Evolutionary conservation across 352 stramenopile genomes (phyloP), one percentile per base, ranked within the genome.

Genomic region (Hyaloperonospora brassicae): DNA sequence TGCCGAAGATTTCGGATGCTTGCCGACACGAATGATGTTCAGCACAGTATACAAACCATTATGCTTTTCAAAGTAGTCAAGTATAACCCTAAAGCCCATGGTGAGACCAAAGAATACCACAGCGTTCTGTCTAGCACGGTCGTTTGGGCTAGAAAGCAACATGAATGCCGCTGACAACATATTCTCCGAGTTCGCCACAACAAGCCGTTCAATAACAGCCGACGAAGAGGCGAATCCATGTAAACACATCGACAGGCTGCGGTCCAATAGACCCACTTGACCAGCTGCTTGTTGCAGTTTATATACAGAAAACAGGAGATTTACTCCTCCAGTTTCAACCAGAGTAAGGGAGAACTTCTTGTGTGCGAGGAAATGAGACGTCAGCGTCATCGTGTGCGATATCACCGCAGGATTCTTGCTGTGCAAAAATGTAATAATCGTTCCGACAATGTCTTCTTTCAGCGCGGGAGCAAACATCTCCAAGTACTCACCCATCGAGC

Each of bases 31-130:
- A 47, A 94, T 91, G 35, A 91, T 84, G 61, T 92, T 94, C 17
- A 94, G 50, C 14, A 94, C 55, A 9, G 73, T 89, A 53, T 94
- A 94, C 12, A 94, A 34, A 0, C 84, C 81, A n/a, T 94, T 78
- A 45, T 89, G 59, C 35, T 84, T 87, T 38, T 94, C 81, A 51
- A 94, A 94, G 51, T 81, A 83, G 30, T 94, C 84, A 23, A 92
- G 63, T 52, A 91, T 86, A 7, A 73, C 68, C 45, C 87, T 91
- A 49, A 92, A 94, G 13, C 68, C 61, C 22, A 94, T 53, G 5
- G 82, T 89, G 40, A 94, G 63, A 21, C 81, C 79, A 45, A 89
- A 94, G 53, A 91, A 94, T 13, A 92, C 78, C 8, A 94, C 79
- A 0, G 78, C 78, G 43, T 94, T 92, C 38, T 92, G 81, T 3